Evolutionary conservation across 75 land plant genomes (phyloP).

Genomic region (Cupressus sempervirens): DNA sequence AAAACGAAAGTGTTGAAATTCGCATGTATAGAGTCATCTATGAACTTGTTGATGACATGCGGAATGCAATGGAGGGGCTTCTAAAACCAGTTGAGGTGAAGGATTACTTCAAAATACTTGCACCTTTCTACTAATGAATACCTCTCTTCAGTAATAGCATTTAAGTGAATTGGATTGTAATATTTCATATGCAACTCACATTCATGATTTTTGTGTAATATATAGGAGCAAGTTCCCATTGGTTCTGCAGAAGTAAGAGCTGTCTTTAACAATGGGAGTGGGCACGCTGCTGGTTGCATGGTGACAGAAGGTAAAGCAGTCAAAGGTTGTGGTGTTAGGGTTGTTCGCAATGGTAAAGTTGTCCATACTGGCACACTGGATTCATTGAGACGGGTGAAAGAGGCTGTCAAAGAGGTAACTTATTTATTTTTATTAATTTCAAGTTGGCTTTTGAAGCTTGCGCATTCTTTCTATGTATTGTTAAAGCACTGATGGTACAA

Average conservation of each 20-base stretch:
- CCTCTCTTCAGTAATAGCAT: neutral
- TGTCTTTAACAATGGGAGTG: conserved; percentile 91
- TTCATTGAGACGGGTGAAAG: conserved; percentile 90
- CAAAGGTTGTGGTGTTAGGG: conserved; percentile 75
- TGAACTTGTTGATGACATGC: conserved; percentile 92
- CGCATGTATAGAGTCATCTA: conserved; percentile 87
- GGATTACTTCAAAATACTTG: neutral
- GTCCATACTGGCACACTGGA: conserved; percentile 60
- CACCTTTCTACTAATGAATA: neutral
- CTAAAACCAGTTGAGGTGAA: conserved; percentile 78
- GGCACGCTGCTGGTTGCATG: conserved; percentile 96
- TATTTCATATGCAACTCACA: neutral
- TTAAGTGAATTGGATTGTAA: neutral
- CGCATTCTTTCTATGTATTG: conserved; percentile 1
- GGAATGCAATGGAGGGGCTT: conserved; percentile 97
- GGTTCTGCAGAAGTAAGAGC: conserved; percentile 93
- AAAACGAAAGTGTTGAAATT: conserved; percentile 79
- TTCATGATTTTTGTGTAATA: conserved; percentile 2
- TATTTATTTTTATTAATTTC: neutral
- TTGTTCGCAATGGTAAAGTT: conserved; percentile 52
- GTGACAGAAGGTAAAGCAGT: conserved; percentile 89
- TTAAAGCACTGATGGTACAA: neutral
- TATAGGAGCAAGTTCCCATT: conserved; percentile 84
- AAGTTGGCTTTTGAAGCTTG: neutral
- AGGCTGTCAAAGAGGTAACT: conserved; percentile 90